Conservation (phyloP, 306 rosid species). For the Lupinus albus region DNA sequence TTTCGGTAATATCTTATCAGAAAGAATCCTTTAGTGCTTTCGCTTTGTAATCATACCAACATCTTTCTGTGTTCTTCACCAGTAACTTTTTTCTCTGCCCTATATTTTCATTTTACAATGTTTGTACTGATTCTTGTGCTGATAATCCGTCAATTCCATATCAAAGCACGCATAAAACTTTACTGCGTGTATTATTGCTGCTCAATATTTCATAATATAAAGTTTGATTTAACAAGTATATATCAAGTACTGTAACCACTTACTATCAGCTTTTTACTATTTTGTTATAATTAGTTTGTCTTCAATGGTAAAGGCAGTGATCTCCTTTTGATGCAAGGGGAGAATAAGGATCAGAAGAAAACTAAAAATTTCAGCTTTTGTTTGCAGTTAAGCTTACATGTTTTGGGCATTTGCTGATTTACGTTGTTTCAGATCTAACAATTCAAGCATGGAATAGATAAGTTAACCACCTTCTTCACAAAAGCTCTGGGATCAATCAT, state of each 20-base stretch:
- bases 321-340: slow-evolving; percentile 35
- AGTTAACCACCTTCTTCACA: slow-evolving; percentile 17
- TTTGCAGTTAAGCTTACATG: slow-evolving; percentile 28
- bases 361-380: slow-evolving; percentile 25
- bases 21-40: slow-evolving; percentile 41
- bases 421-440: slow-evolving; percentile 9
- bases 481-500: slow-evolving; percentile 17
- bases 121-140: slow-evolving; percentile 46
- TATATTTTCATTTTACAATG: slow-evolving; percentile 46
- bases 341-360: slow-evolving; percentile 32
- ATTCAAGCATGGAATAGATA: slow-evolving; percentile 22
- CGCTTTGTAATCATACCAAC: slow-evolving; percentile 44
- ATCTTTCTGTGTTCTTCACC: slow-evolving; percentile 45
- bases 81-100: slow-evolving; percentile 35
- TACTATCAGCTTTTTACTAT: slow-evolving; percentile 31
- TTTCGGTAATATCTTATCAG: slow-evolving; percentile 47
- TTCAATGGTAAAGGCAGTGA: slow-evolving; percentile 39
- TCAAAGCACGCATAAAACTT: slow-evolving; percentile 45
- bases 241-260: slow-evolving; percentile 35
- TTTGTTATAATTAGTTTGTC: background rate
- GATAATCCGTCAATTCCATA: slow-evolving; percentile 47
- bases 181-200: slow-evolving; percentile 43
- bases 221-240: slow-evolving; percentile 43
- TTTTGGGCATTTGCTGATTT: slow-evolving; percentile 32
- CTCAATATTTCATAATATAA: slow-evolving; percentile 43